Evolutionary conservation across 2,329 filamentous ascomycete species (phyloP), one percentile per base, ranked within the genome.

Genomic region (Neonectria coccinea): DNA sequence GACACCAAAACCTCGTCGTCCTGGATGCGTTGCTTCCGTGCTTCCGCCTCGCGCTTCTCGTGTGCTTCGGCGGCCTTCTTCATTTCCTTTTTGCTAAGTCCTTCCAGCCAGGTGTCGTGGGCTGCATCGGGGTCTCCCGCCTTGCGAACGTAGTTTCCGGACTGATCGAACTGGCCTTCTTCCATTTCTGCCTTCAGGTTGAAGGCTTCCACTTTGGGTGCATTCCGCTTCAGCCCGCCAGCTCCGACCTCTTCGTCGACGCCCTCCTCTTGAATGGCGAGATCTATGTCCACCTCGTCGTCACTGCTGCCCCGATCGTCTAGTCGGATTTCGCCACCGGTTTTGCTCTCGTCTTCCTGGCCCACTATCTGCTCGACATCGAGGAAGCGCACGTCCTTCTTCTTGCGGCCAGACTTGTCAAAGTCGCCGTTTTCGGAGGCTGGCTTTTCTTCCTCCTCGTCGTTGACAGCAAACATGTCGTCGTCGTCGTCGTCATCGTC

Each of bases 151-250:
- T 90, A 99, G 78, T 98, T 99, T 10, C 95, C 95, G 1, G 90
- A 83, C 71, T 96, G 92, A 76, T 99, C 96, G 74, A 97, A 99
- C 11, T 89, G 87, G 1, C 96, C 96, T 71, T 98, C 95, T 75
- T 98, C 94, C 77, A 97, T 90, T 78, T 99, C 96, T 12, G 88
- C 83, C 64, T 88, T 89, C 85, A 99, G 92, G 76, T 99, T 98
- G 85, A 99, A 99, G 3, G 95, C 95, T 78, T 98, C 96, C 6
- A 99, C 86, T 77, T 96, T 93, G 2, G 96, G 96, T 2, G 96
- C 96, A 78, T 97, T 93, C 73, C 90, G 92, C 82, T 97, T 98
- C 72, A 97, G 91, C 2, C 92, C 92, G 14, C 96, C 96, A 1
- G 93, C 91, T 2, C 96, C 96, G 6, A 99, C 84, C 78, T 99